Conservation (phyloP, 306 rosid genomes). For the Cicer chorassanicum region DNA sequence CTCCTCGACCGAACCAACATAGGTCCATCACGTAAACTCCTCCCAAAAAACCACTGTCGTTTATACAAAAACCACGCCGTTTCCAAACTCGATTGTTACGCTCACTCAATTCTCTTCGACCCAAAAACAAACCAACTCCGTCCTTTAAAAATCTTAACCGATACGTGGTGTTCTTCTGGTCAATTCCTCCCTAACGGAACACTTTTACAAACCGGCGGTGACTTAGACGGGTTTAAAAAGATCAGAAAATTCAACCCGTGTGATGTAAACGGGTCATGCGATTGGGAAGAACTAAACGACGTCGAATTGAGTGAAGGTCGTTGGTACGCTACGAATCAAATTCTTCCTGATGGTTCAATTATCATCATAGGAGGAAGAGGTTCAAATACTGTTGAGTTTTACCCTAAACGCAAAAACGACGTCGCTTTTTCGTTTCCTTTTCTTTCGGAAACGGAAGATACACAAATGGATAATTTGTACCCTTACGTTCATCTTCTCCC, state of each 20-base stretch:
- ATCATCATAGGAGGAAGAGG: slow-evolving; percentile 79
- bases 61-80: slow-evolving; percentile 55
- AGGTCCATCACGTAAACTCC: slow-evolving; percentile 74
- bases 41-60: slow-evolving; percentile 64
- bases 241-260: slow-evolving; percentile 75
- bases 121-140: slow-evolving; percentile 63
- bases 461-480: slow-evolving; percentile 80
- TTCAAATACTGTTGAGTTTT: slow-evolving; percentile 69
- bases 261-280: slow-evolving; percentile 50
- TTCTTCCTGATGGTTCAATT: slow-evolving; percentile 75
- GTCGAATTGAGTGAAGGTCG: slow-evolving; percentile 59
- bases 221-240: slow-evolving; percentile 69
- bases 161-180: slow-evolving; percentile 97
- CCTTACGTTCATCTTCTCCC: slow-evolving; percentile 92
- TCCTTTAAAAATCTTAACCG: slow-evolving; percentile 73
- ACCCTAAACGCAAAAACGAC: slow-evolving; percentile 53
- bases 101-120: slow-evolving; percentile 77
- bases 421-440: slow-evolving; percentile 69
- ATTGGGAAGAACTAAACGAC: slow-evolving; percentile 77
- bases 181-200: slow-evolving; percentile 85
- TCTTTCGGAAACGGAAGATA: slow-evolving; percentile 66
- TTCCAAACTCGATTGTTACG: slow-evolving; percentile 75
- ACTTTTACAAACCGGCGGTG: slow-evolving; percentile 84
- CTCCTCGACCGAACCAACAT: slow-evolving; percentile 86
- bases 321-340: slow-evolving; percentile 86